phyloP scores from a whole-genome alignment of 176 grass and related monocot species.

The Elymus sibiricus region DNA sequence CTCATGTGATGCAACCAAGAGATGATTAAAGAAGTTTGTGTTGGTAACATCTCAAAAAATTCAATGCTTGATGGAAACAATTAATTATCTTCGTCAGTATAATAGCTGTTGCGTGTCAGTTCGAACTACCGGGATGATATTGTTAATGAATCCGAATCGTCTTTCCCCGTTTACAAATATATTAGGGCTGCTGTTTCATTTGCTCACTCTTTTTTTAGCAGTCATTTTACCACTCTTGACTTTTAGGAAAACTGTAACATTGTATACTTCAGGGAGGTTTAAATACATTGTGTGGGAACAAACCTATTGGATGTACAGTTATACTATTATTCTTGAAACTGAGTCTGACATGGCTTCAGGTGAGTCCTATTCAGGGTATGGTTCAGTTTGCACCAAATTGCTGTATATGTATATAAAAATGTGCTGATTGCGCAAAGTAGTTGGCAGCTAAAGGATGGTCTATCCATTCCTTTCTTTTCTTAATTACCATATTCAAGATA shows the following conservation, averaged over 20 bases:
- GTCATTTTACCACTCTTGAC: background rate
- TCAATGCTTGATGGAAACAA: constrained; percentile 49
- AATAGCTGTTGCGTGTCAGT: constrained; percentile 32
- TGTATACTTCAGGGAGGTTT: background rate
- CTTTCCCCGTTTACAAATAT: constrained; percentile 33
- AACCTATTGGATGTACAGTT: background rate
- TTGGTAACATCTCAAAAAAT: constrained; percentile 29
- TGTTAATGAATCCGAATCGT: background rate
- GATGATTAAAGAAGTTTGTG: constrained; percentile 3
- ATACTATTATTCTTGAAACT: background rate
- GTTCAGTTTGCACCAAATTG: background rate
- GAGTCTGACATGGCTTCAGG: background rate
- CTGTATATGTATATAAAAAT: background rate
- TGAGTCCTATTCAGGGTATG: background rate
- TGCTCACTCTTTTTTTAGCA: background rate
- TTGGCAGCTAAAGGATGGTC: background rate
- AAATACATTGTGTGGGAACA: too few relatives aligned
- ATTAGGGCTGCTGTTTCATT: constrained; percentile 29
- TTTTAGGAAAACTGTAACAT: background rate
- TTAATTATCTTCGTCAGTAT: constrained; percentile 50
- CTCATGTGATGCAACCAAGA: constrained; percentile 7
- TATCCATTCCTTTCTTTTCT: background rate
- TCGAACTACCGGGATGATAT: constrained; percentile 19
- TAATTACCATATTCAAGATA: background rate
- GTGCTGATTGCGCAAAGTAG: background rate